Conservation (phyloP, 257 asterid genomes). For the Solanum boliviense region DNA sequence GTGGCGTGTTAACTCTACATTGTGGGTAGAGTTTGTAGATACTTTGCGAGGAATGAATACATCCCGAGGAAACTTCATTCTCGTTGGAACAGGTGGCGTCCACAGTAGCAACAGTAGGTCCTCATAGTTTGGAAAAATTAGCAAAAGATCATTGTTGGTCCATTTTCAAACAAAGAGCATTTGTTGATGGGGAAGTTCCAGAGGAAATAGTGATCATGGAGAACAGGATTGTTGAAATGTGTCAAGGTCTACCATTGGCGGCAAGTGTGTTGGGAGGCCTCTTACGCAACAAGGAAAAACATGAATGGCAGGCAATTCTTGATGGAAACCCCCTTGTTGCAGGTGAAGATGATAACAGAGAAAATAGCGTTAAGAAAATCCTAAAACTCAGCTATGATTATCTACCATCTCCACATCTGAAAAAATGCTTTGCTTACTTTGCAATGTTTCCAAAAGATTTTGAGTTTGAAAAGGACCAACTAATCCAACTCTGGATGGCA, state of each 20-base stretch:
- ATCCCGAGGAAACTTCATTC: slow-evolving; percentile 2
- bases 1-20: neutral
- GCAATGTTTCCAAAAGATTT: slow-evolving; percentile 12
- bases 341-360: neutral
- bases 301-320: neutral
- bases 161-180: no score
- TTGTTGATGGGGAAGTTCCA: neutral
- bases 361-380: no score
- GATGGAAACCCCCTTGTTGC: neutral
- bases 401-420: neutral
- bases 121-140: neutral
- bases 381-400: neutral
- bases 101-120: neutral
- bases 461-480: neutral
- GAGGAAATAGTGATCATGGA: neutral
- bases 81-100: neutral
- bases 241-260: neutral
- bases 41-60: neutral
- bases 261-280: neutral
- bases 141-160: neutral
- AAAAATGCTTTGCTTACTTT: neutral
- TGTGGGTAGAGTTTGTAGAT: neutral
- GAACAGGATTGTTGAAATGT: neutral
- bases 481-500: neutral
- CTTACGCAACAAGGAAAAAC: neutral